phyloP scores from a whole-genome alignment of 179 eudicot species.

The Spinacia oleracea region DNA sequence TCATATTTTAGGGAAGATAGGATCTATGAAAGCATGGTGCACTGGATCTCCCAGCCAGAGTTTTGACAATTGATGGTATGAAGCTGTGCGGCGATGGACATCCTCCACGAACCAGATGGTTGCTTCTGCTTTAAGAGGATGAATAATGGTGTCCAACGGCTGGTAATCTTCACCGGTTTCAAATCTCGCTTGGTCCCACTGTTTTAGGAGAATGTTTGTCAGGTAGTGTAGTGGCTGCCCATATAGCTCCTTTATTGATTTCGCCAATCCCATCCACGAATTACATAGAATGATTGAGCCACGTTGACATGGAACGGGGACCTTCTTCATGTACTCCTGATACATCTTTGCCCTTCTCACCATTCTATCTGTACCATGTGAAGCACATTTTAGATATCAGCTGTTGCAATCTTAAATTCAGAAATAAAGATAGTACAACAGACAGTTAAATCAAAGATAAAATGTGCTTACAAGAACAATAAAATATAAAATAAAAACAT shows the following conservation, averaged over 20 bases:
- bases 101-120: constrained; percentile 73
- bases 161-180: constrained; percentile 47
- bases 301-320: constrained; percentile 55
- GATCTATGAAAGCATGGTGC: constrained; percentile 54
- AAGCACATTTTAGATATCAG: constrained; percentile 9
- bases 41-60: constrained; percentile 54
- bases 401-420: neutral
- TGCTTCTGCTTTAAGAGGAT: constrained; percentile 76
- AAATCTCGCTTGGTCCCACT: constrained; percentile 66
- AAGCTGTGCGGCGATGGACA: constrained; percentile 58
- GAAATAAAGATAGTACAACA: neutral
- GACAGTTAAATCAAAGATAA: neutral
- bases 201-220: constrained; percentile 60
- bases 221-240: constrained; percentile 85
- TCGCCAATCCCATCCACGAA: constrained; percentile 69
- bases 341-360: constrained; percentile 58
- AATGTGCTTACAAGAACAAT: neutral
- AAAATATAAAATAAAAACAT: neutral
- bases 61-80: constrained; percentile 46
- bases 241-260: constrained; percentile 64
- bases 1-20: constrained; percentile 45
- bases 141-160: constrained; percentile 61
- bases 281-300: constrained; percentile 62
- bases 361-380: constrained; percentile 35
- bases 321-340: constrained; percentile 68